These are phyloP conservation scores for Scheffersomyces cryptocercus DNA, from an alignment of 1,139 yeast genomes.

Conservation along the genomic window DNA sequence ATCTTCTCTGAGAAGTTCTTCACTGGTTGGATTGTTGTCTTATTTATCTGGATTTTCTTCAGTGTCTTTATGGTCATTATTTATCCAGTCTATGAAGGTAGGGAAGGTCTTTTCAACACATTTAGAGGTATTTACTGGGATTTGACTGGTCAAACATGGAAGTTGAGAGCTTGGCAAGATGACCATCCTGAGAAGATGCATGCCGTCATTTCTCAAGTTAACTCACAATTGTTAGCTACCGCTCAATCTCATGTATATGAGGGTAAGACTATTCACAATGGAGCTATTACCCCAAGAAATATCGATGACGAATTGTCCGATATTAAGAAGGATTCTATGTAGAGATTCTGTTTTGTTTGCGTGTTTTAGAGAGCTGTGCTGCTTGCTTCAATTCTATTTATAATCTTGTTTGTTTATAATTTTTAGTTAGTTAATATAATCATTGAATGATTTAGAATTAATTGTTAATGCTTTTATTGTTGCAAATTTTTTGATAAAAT, in stretches of 20 bases:
- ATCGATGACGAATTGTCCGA: conserved; percentile 24
- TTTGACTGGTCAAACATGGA: conserved; percentile 67
- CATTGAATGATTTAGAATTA: no score
- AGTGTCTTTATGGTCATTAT: conserved; percentile 57
- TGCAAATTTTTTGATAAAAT: no score
- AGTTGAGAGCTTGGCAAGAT: conserved; percentile 72
- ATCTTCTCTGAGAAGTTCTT: conserved; percentile 71
- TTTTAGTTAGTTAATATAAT: no score
- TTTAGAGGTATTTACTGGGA: conserved; percentile 85
- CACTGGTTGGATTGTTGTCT: conserved; percentile 81
- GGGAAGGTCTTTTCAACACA: conserved; percentile 61
- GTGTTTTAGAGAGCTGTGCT: background rate
- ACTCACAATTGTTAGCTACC: conserved; percentile 32
- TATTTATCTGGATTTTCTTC: conserved; percentile 70
- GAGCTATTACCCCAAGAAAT: conserved; percentile 20
- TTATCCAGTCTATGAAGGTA: conserved; percentile 68
- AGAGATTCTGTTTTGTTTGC: background rate
- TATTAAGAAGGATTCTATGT: conserved; percentile 9
- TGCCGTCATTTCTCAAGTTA: conserved; percentile 62
- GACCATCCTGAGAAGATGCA: conserved; percentile 69
- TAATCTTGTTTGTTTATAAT: no score
- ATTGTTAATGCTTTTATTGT: no score
- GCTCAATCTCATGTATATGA: conserved; percentile 26
- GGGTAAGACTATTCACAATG: conserved; percentile 27
- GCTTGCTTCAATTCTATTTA: no score